These are phyloP conservation scores for Penicillium coprophilum DNA, from an alignment of 495 filamentous ascomycete species.

Conservation along the genomic window DNA sequence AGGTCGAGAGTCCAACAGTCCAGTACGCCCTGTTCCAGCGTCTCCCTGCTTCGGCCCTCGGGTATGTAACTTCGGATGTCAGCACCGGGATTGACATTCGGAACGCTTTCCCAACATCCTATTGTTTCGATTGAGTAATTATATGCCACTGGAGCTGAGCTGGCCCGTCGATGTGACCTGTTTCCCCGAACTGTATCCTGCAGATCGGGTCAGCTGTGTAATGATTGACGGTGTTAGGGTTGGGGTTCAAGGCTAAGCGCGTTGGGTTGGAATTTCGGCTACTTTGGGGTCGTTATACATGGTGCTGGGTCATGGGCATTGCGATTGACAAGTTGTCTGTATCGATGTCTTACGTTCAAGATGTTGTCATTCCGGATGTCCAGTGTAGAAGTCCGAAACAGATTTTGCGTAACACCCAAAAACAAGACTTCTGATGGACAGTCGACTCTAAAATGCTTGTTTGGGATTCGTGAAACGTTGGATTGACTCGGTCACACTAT, in stretches of 20 bases:
- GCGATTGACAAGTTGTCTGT: background rate
- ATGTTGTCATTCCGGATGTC: too few species aligned
- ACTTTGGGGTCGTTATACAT: background rate
- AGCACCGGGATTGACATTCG: background rate
- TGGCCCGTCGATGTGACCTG: background rate
- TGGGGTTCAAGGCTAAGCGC: background rate
- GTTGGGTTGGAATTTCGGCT: background rate
- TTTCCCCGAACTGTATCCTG: background rate
- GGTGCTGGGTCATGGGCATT: too few species aligned
- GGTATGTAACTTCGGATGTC: slow-evolving; percentile 1
- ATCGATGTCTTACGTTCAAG: too few species aligned
- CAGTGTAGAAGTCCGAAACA: background rate
- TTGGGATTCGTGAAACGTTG: background rate
- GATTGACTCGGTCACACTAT: background rate
- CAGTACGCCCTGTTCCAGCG: too few species aligned
- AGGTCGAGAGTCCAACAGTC: too few species aligned
- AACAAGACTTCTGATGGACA: slow-evolving; percentile 2
- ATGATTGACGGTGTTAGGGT: background rate
- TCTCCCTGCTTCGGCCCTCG: background rate
- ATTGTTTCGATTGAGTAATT: background rate
- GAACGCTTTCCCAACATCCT: background rate
- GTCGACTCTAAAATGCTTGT: slow-evolving; percentile 3
- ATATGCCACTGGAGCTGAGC: background rate
- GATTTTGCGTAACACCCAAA: background rate
- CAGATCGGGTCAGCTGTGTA: background rate